Evolutionary conservation across 371 early-diverging fungal species (phyloP).

Genomic region (Entomophthora muscae): DNA sequence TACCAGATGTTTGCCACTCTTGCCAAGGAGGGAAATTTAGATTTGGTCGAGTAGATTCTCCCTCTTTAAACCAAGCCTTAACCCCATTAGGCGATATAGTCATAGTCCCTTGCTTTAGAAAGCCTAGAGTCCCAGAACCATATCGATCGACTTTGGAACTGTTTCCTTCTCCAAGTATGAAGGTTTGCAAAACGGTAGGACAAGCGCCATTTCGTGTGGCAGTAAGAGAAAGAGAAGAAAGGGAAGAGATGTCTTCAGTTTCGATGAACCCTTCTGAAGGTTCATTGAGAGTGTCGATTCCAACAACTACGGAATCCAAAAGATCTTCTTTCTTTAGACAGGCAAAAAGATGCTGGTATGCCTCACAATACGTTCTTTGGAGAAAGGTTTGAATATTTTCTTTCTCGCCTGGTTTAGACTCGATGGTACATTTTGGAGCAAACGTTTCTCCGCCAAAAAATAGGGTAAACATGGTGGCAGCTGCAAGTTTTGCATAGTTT

Average conservation of each 20-base stretch:
- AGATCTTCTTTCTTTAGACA: slow-evolving; percentile 23
- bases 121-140: slow-evolving; percentile 35
- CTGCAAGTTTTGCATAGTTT: slow-evolving; percentile 66
- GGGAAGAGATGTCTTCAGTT: slow-evolving; percentile 22
- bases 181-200: slow-evolving; percentile 40
- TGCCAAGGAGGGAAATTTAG: slow-evolving; percentile 6
- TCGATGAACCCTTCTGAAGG: slow-evolving; percentile 45
- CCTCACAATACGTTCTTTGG: slow-evolving; percentile 40
- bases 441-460: slow-evolving; percentile 60
- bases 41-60: slow-evolving; percentile 20
- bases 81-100: slow-evolving; percentile 26
- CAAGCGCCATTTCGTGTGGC: slow-evolving; percentile 31
- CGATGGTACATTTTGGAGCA: slow-evolving; percentile 42
- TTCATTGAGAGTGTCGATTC: slow-evolving; percentile 59
- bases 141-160: slow-evolving; percentile 32
- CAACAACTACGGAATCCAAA: slow-evolving; percentile 37
- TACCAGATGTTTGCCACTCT: slow-evolving; percentile 13
- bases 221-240: slow-evolving; percentile 23
- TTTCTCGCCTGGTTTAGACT: slow-evolving; percentile 19
- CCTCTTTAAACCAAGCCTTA: slow-evolving; percentile 33
- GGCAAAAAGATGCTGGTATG: slow-evolving; percentile 23
- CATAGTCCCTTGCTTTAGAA: slow-evolving; percentile 20
- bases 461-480: slow-evolving; percentile 64
- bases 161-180: slow-evolving; percentile 39
- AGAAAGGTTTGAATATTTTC: slow-evolving; percentile 47